Evolutionary conservation across 257 asterid genomes (phyloP), one percentile per base, ranked within the genome.

Genomic region (Salvia hispanica): DNA sequence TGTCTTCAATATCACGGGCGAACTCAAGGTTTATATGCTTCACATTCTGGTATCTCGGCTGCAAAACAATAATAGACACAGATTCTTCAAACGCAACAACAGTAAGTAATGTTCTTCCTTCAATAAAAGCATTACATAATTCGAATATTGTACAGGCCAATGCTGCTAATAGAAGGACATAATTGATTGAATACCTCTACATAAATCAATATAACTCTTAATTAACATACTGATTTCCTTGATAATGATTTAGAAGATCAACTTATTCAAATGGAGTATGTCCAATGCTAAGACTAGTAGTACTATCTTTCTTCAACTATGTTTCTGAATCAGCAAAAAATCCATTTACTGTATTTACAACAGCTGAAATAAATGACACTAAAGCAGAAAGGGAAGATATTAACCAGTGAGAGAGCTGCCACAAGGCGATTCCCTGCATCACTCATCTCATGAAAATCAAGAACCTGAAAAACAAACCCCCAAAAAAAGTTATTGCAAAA

Each of bases 21-120:
- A 93, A 93, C 83, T 93, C 99, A 48, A 93, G 97, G 85, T 76
- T 89, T 76, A 93, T 80, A 65, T 82, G 89, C 88, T 87, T 91
- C 85, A 93, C 92, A 83, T 81, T 87, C 58, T 46, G 84, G 79
- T 90, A 93, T 62, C 99, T 85, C 3, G 87, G 76, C 99, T 93
- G 89, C 84, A 79, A 71, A 74, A 68, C 58, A 66, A 51, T 46
- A 34, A 70, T 28, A n/a, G n/a, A 71, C 28, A 5, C 31, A 8
- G 25, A 25, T 16, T 15, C 53, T 54, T 68, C 11, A 79, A 65
- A 73, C 44, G 62, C 52, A 65, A 69, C 48, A 5, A 31, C 5
- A 60, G 54, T 33, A 43, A 52, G 66, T 56, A 37, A 55, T 47
- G 44, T 58, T 28, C 62, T 34, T 7, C 18, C 47, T 57, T 64